Evolutionary conservation across 2,329 filamentous ascomycete genomes (phyloP).

Genomic region (Penicillium brasilianum): DNA sequence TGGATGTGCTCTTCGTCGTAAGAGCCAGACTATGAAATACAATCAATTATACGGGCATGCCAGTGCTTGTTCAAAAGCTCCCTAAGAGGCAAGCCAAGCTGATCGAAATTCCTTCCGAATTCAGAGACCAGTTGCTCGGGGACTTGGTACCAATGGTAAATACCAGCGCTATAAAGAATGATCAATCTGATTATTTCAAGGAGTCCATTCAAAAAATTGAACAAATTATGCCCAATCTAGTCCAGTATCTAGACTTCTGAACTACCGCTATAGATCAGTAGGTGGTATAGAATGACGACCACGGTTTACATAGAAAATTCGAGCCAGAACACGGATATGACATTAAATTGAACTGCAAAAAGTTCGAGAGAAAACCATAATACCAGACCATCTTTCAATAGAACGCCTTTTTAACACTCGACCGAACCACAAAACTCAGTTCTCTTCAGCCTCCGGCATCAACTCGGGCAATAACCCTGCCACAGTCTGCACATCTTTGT

Average conservation of each 20-base stretch:
- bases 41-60: not conserved
- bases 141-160: not conserved
- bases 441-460: slow-evolving; percentile 73
- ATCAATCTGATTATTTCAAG: too few relatives aligned
- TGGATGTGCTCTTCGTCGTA: not conserved
- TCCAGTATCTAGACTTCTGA: too few relatives aligned
- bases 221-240: too few relatives aligned
- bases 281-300: too few relatives aligned
- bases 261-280: too few relatives aligned
- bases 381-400: too few relatives aligned
- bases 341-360: too few relatives aligned
- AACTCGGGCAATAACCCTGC: slow-evolving; percentile 85
- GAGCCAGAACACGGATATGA: not conserved
- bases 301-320: not conserved
- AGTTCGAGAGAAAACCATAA: not conserved
- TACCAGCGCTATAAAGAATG: too few relatives aligned
- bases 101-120: not conserved
- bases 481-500: slow-evolving; percentile 97
- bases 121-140: not conserved
- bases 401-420: not conserved
- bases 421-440: not conserved
- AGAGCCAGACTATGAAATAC: not conserved
- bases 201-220: too few relatives aligned
- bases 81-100: not conserved
- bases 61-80: not conserved